Evolutionary conservation across 352 stramenopile species (phyloP).

Genomic region (Phytopythium oedochilum): DNA sequence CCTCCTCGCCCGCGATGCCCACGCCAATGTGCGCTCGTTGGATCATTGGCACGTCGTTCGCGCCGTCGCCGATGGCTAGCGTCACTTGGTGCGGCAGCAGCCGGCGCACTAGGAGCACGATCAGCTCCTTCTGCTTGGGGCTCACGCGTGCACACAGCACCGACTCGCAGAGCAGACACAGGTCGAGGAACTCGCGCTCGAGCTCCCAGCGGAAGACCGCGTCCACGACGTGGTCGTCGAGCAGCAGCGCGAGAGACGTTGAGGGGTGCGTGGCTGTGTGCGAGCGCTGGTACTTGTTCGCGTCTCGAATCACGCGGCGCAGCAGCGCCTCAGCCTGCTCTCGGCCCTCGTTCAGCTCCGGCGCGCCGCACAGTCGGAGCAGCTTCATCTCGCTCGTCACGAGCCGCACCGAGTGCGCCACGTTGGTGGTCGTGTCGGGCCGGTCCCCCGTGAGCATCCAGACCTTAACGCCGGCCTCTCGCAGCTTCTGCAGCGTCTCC

Average conservation of each 20-base stretch:
- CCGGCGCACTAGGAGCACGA: constrained; percentile 90
- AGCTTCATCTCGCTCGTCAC: constrained; percentile 50
- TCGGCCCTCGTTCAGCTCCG: constrained; percentile 12
- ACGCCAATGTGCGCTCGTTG: constrained; percentile 69
- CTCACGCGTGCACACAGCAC: constrained; percentile 96
- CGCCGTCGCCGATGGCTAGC: constrained; percentile 85
- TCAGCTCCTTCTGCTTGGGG: constrained; percentile 96
- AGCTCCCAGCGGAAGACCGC: constrained; percentile 27
- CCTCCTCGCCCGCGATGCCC: constrained; percentile 59
- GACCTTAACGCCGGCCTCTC: constrained; percentile 61
- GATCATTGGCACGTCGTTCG: constrained; percentile 94
- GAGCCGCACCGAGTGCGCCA: constrained; percentile 45
- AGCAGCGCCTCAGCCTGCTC: constrained; percentile 21
- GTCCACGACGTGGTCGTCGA: constrained; percentile 50
- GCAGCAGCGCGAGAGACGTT: constrained; percentile 25
- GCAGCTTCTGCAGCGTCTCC: constrained; percentile 52
- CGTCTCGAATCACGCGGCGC: constrained; percentile 14
- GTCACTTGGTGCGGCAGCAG: constrained; percentile 51
- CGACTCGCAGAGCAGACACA: constrained; percentile 83
- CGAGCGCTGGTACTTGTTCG: background rate
- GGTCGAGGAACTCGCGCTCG: constrained; percentile 36
- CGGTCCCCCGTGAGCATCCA: constrained; percentile 75
- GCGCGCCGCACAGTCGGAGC: constrained; percentile 30
- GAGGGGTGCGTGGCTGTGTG: background rate
- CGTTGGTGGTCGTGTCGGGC: constrained; percentile 61